Percentiles rank a stretch among this genome's conserved stretches.
phyloP scores from a whole-genome alignment of 139 green algal species.

The Zygnema circumcarinatum region DNA sequence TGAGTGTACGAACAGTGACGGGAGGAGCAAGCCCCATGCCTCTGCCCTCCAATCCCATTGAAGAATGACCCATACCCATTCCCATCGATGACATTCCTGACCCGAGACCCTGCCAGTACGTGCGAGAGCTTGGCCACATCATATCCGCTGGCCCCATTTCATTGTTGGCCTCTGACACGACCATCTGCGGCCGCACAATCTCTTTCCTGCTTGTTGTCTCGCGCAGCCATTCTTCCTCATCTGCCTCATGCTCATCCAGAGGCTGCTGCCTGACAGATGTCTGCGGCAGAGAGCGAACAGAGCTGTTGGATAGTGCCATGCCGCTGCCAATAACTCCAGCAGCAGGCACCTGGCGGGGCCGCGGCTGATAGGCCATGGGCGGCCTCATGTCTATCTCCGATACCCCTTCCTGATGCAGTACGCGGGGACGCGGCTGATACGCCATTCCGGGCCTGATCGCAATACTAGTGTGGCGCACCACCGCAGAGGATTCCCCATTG shows the following conservation, averaged over 20 bases:
- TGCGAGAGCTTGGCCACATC: background rate
- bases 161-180: background rate
- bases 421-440: slow-evolving; percentile 27
- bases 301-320: background rate
- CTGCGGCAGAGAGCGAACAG: background rate
- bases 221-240: slow-evolving; percentile 12
- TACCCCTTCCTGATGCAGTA: background rate
- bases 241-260: slow-evolving; percentile 8
- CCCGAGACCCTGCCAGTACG: background rate
- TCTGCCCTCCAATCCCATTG: background rate
- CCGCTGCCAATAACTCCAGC: background rate
- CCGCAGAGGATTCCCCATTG: background rate
- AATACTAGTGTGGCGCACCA: slow-evolving; percentile 23
- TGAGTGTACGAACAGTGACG: slow-evolving; percentile 6
- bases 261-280: background rate
- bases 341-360: background rate
- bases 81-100: background rate
- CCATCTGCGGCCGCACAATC: background rate
- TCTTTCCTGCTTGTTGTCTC: background rate
- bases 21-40: background rate
- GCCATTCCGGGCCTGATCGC: slow-evolving; percentile 32
- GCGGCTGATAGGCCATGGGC: slow-evolving; percentile 13
- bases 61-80: background rate
- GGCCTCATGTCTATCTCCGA: background rate
- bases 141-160: background rate